Percentiles rank a stretch among this genome's conserved stretches.
phyloP scores from a whole-genome alignment of 2,329 filamentous ascomycete genomes.

The Juglanconis juglandina region DNA sequence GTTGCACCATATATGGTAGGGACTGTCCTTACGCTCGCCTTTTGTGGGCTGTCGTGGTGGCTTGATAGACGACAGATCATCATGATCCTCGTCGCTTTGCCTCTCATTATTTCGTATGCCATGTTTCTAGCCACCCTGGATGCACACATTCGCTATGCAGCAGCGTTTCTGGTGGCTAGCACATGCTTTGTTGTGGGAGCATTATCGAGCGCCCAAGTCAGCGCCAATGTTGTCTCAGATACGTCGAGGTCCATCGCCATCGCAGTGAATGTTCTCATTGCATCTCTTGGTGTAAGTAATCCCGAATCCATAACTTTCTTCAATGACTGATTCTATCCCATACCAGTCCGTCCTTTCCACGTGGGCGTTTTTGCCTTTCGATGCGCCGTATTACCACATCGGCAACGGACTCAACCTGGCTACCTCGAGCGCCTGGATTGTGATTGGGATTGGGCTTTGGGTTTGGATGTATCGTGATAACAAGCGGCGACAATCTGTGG shows the following conservation, averaged over 20 bases:
- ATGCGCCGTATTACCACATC: constrained; percentile 63
- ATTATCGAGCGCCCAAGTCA: constrained; percentile 62
- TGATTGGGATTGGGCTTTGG: constrained; percentile 47
- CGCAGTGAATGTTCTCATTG: constrained; percentile 20
- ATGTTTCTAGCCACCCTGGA: constrained; percentile 60
- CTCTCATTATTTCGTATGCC: constrained; percentile 65
- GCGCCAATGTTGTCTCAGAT: constrained; percentile 67
- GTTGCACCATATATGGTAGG: constrained; percentile 69
- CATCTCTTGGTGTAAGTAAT: neutral
- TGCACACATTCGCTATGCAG: constrained; percentile 57
- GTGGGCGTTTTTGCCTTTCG: constrained; percentile 61
- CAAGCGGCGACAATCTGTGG: constrained; percentile 47
- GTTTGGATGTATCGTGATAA: constrained; percentile 65
- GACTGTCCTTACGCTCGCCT: constrained; percentile 57
- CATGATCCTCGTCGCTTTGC: constrained; percentile 54
- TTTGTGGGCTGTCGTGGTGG: constrained; percentile 58
- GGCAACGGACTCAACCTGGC: constrained; percentile 70
- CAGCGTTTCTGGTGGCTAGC: constrained; percentile 63
- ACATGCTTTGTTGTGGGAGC: constrained; percentile 62
- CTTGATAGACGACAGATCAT: constrained; percentile 57
- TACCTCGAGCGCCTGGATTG: constrained; percentile 52
- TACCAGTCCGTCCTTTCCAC: constrained; percentile 45
- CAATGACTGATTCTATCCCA: too few species aligned
- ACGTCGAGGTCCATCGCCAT: constrained; percentile 51
- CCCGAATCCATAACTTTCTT: too few species aligned